Base-by-base conservation (phyloP, 1,139 yeast species). In the Saccharomycopsis hybrid region DNA sequence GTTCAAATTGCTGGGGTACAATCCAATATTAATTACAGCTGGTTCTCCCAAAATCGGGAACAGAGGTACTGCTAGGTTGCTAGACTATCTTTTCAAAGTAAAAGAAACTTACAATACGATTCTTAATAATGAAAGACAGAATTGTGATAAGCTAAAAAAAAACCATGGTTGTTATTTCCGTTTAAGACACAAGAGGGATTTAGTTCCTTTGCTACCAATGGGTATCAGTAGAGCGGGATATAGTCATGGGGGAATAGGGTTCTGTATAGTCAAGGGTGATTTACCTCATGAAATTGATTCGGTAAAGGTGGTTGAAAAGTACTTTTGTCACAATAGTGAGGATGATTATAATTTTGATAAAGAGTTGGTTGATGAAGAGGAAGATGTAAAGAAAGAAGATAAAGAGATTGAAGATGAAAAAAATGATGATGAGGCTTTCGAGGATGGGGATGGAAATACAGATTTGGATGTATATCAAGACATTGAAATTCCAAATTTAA, bases 41-140 rank as follows among this genome's bases (percentile, higher is more conserved):
- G 90, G 83, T 2, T 71, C 78, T 27, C 86, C 89, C 0, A 76
- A 76, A 57, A 66, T 83, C 32, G 88, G 86, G 2, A 81, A 82
- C 59, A 59, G 59, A 4, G 63, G 65, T 4, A 71, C 81, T 65
- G 71, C 72, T 33, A 60, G 66, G 24, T 81, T 76, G 69, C 70
- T 78, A 32, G 82, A 83, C 62, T 53, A 59, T 1, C 49, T 74
- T n/a, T 79, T 80, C 58, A 59, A 69, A 24, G 71, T 76, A 1
- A 55, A 60, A 1, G 51, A 58, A 0, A 65, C 68, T 7, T 3
- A 49, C 54, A 7, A 28, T 13, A 31, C 2, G 5, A 5, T 60
- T 58, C 51, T 5, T 35, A 56, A 7, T 29, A 48, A 9, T 43
- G 49, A 2, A 55, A 59, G 1, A 48, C 56, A 41, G 40, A 49